Conservation (phyloP, 345 rosid species). For the Eucalyptus albens region DNA sequence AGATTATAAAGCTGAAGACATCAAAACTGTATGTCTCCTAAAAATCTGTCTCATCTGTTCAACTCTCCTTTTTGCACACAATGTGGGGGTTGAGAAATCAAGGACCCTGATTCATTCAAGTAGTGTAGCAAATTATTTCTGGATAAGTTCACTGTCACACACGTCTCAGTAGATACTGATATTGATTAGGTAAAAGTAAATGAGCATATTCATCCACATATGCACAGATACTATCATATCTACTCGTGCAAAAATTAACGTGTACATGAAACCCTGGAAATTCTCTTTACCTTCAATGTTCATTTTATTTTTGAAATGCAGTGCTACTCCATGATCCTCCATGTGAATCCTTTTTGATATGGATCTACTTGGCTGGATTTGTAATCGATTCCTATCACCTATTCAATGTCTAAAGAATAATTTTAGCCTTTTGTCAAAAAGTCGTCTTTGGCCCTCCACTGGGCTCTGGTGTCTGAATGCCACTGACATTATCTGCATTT, state of each 20-base stretch:
- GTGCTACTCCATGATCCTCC: neutral
- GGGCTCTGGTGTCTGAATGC: neutral
- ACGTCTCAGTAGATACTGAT: neutral
- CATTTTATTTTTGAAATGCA: neutral
- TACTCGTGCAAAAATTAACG: neutral
- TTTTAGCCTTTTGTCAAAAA: neutral
- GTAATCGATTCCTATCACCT: neutral
- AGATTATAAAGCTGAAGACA: conserved; percentile 73
- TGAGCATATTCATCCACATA: neutral
- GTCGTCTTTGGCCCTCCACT: neutral
- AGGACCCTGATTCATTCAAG: neutral
- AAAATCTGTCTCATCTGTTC: neutral
- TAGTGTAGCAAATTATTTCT: neutral
- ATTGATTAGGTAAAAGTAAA: neutral
- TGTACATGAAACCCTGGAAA: neutral
- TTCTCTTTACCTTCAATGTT: neutral
- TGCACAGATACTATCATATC: neutral
- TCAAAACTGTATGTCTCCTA: conserved; percentile 55
- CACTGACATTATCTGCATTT: neutral
- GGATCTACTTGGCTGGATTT: neutral
- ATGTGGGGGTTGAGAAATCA: neutral
- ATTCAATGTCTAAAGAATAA: neutral
- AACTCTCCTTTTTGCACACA: neutral
- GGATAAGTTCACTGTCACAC: neutral
- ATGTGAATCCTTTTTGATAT: neutral